Base-by-base conservation (phyloP, 768 basidiomycete species). In the Paxillus involutus region DNA sequence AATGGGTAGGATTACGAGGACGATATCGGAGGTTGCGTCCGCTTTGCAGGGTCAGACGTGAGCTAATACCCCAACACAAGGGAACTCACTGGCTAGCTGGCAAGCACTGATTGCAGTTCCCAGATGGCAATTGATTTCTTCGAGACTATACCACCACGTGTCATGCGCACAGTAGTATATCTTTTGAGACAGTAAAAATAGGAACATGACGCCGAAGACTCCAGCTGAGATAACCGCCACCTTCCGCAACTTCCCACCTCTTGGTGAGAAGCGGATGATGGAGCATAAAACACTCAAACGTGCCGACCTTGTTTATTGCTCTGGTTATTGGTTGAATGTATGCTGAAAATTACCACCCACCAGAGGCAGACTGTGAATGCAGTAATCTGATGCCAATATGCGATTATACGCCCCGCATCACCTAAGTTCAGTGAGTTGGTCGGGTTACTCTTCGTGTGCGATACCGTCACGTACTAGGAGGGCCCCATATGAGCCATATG, bases 211-310 rank as follows among this genome's bases (percentile, higher is more conserved):
- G 12, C 14, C 21, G 26, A 57, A 57, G 41, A 14, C 6, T 37
- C 35, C 35, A 37, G 55, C 40, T 13, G 45, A 14, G 26, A 39
- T 47, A 7, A 47, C n/a, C 16, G 46, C 52, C 14, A 54, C 17
- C 19, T 42, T 53, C n/a, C 55, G 32, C 42, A 53, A 33, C 30
- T 9, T 46, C 16, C 32, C 17, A 32, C 26, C 40, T 42, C 45
- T 44, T 14, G 52, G 52, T 26, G 55, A 33, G 17, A 57, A 35
- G 32, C 52, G 45, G 39, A 57, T 13, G 33, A 57, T 48, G 6
- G 52, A 57, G 41, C 33, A 53, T n/a, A 57, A 14, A n/a, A 57
- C 42, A 16, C 55, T 53, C 33, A 57, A 33, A 24, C 46, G 55
- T 37, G 55, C 13, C 10, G 52, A 42, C 54, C 54, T 55, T 40